A percentile compares a stretch with the other conserved stretches of the same genome.
These are phyloP conservation scores for Dactylellina haptotyla DNA, from an alignment of 2,329 filamentous ascomycete species.

Conservation along the genomic window DNA sequence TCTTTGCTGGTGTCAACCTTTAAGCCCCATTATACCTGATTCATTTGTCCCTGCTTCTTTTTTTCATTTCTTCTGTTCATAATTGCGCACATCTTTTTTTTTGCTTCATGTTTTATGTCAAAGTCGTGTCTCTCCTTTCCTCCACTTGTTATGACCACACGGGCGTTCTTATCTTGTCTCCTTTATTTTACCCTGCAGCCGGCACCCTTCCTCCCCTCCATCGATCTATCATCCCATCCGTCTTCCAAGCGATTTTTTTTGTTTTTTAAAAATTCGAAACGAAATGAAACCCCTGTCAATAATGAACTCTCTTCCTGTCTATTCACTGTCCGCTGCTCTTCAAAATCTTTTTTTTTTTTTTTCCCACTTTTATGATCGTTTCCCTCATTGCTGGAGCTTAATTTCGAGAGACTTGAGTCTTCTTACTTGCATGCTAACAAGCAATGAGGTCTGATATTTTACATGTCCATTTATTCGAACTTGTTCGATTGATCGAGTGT, in stretches of 20 bases:
- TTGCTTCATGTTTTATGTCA: constrained; percentile 23
- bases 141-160: constrained; percentile 52
- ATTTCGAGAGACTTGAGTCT: not conserved
- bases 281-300: constrained; percentile 16
- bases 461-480: not conserved
- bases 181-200: constrained; percentile 21
- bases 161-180: constrained; percentile 54
- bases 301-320: constrained; percentile 1
- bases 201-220: not conserved
- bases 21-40: not conserved
- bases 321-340: not conserved
- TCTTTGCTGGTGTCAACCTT: constrained; percentile 70
- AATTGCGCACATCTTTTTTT: constrained; percentile 13
- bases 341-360: too few relatives aligned
- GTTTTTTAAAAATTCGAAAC: constrained; percentile 16
- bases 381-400: not conserved
- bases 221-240: not conserved
- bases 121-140: constrained; percentile 15
- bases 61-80: constrained; percentile 42
- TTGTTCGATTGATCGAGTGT: not conserved
- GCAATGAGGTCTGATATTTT: not conserved
- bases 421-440: not conserved
- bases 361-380: not conserved
- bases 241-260: constrained; percentile 21
- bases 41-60: constrained; percentile 1